Conservation (phyloP, 2,329 filamentous ascomycete species). For the Aspergillus sp. region DNA sequence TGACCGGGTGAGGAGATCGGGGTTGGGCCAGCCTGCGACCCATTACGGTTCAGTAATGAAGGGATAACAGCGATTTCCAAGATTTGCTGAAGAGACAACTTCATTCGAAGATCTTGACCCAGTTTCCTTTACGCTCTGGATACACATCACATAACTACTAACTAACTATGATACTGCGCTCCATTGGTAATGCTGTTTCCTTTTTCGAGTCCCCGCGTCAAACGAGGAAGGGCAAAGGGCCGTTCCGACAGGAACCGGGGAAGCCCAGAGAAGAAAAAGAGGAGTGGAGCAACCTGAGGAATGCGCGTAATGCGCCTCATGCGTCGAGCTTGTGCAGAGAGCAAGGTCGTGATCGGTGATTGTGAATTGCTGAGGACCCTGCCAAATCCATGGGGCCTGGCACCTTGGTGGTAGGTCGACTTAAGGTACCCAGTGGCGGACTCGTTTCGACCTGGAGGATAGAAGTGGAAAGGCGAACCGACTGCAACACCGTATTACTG, state of each 20-base stretch:
- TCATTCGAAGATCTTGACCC: neutral
- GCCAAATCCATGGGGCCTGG: neutral
- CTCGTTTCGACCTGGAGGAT: neutral
- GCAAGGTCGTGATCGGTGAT: neutral
- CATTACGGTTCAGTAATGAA: slow-evolving; percentile 22
- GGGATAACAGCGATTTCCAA: slow-evolving; percentile 8
- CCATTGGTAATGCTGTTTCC: neutral
- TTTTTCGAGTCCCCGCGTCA: neutral
- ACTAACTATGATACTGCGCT: no score
- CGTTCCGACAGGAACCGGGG: neutral
- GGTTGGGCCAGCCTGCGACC: slow-evolving; percentile 14
- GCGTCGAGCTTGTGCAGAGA: neutral
- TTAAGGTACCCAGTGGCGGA: neutral
- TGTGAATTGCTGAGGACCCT: neutral
- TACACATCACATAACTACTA: no score
- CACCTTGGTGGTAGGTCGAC: neutral
- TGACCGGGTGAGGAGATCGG: slow-evolving; percentile 7
- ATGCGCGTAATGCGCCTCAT: neutral
- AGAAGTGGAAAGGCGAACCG: neutral
- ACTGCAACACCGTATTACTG: neutral
- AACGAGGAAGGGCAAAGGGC: neutral
- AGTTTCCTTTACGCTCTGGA: neutral
- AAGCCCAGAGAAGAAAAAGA: neutral
- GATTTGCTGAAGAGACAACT: neutral
- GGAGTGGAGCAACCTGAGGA: neutral